Evolutionary conservation across 179 eudicot genomes (phyloP).

Genomic region (Spergularia azorica): DNA sequence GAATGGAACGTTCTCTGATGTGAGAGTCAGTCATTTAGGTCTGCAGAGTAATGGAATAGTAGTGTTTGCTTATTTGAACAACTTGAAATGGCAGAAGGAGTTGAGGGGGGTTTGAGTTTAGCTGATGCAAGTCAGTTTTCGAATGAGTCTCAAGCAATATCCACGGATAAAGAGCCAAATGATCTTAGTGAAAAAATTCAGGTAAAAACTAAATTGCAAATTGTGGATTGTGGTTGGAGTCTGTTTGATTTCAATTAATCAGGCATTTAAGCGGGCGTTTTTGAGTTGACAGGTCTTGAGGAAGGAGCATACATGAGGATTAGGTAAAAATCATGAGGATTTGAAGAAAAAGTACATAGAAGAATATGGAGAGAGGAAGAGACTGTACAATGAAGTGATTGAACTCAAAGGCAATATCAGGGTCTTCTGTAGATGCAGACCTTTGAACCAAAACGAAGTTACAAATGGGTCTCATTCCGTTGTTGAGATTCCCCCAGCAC

Average conservation of each 20-base stretch:
- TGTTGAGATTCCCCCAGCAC: constrained; percentile 68
- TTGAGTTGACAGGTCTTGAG: constrained; percentile 51
- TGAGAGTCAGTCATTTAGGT: neutral
- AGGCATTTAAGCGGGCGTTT: constrained; percentile 3
- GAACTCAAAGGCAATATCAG: constrained; percentile 97
- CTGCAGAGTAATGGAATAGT: neutral
- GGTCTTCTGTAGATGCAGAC: constrained; percentile 95
- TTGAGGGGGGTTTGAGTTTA: constrained; percentile 32
- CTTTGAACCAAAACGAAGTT: constrained; percentile 66
- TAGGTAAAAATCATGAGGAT: constrained; percentile 68
- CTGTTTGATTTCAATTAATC: neutral
- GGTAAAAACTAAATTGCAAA: constrained; percentile 32
- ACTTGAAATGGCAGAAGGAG: constrained; percentile 39
- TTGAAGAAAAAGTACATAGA: constrained; percentile 72
- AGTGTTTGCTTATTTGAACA: constrained; percentile 8
- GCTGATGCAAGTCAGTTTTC: constrained; percentile 42
- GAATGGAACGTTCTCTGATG: neutral
- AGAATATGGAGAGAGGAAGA: constrained; percentile 72
- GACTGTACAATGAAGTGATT: constrained; percentile 93
- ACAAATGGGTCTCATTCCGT: constrained; percentile 57
- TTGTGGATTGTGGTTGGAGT: neutral
- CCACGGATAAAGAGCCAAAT: constrained; percentile 56
- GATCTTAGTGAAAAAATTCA: constrained; percentile 53
- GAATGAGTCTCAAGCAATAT: constrained; percentile 34
- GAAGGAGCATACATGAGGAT: constrained; percentile 54